Evolutionary conservation across 805 yeast genomes (phyloP), one percentile per base, ranked within the genome.

Genomic region (Monosporozyma unispora): DNA sequence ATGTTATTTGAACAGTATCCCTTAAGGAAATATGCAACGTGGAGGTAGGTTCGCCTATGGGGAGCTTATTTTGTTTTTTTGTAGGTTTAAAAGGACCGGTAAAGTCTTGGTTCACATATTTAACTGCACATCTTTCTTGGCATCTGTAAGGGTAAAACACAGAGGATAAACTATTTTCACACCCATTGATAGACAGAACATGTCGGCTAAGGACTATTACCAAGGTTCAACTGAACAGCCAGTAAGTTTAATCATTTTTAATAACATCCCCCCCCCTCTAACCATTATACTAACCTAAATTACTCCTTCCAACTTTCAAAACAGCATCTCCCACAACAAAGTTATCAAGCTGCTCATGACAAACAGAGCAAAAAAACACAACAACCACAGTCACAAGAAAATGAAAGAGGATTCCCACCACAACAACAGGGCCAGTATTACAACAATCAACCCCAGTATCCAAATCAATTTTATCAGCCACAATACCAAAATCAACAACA

Each of bases 401-500:
- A 40, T 21, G 12, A 48, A 27, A 48, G 54, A 46, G 60, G 59
- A n/a, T 44, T 54, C 49, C 56, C 52, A 16, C 45, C 41, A 44
- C 52, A 52, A 38, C 52, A 49, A 35, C 62, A 56, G 22, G 52
- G 51, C 41, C 48, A 54, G 3, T 54, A 48, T 49, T 22, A 40
- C n/a, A 23, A 21, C 22, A n/a, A 12, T n/a, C 73, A 60, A 47
- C 60, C 51, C 50, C 65, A 70, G 65, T 64, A 73, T 58, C 63
- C 59, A 58, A 58, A 63, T 64, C 52, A 63, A 54, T 54, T 51
- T 49, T 60, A 70, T 63, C 67, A 75, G 72, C 54, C 74, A 62
- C 66, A 67, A 67, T 56, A 69, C 70, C 62, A 74, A 70, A 50
- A 62, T 70, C 52, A 75, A 72, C 29, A 35, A n/a, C 46, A 31